Base-by-base conservation (phyloP, 495 filamentous ascomycete species). In the Tricharina praecox region DNA sequence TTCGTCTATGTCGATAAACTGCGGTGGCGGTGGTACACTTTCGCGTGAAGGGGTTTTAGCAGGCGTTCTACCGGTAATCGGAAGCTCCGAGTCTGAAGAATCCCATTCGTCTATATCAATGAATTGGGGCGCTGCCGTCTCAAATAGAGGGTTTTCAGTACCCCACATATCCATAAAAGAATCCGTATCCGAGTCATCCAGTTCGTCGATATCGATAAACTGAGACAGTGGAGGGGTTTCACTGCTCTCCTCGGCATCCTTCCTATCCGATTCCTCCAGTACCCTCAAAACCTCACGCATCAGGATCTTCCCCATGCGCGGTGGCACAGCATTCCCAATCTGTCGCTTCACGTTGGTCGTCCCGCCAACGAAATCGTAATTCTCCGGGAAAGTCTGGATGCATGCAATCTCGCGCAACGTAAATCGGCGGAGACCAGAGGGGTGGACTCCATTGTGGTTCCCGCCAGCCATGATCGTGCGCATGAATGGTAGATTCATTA, bases 251-350 rank as follows among this genome's bases (percentile, higher is more conserved):
- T 39, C 23, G 21, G 3, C 37, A 18, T 2, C 2, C 2, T 40
- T 20, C 15, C 9, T 9, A 54, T 90, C 83, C 0, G 69, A 69
- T 24, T 66, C 59, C 40, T 75, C 67, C 20, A 90, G 53, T 34
- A 72, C 71, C 23, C 60, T 66, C 19, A 66, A 64, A 1, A 87
- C 64, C 46, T 77, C 71, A 21, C 63, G 50, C 53, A 78, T 81
- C 0, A 92, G 47, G 0, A 68, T 66, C 33, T 70, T 63, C 0
- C 77, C 79, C 0, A 85, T 63, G 4, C 62, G 50, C 0, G 87
- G 77, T 0, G 85, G 82, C 4, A 92, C 84, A 0, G 85, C 84
- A 59, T 96, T 95, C 0, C 88, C 88, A 50, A 94, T 82, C 57
- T 90, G 83, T 52, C 69, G 78, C 48, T 72, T 75, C 1, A 76